These are phyloP conservation scores for Solanum arcanum DNA, from an alignment of 257 asterid genomes.

Conservation along the genomic window DNA sequence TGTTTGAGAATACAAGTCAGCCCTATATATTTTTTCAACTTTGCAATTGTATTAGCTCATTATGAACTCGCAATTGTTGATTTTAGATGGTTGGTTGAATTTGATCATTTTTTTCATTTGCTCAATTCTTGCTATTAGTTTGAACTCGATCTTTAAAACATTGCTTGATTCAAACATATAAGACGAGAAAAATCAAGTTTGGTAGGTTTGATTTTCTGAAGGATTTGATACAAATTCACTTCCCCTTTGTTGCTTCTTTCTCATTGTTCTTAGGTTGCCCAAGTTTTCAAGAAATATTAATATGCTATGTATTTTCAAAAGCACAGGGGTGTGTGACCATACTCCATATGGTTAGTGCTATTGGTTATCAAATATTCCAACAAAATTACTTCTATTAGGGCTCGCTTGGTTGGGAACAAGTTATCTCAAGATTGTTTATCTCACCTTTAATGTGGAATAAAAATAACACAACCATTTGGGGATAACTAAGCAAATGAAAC, in stretches of 20 bases:
- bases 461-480: no score
- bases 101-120: background rate
- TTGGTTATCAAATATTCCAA: no score
- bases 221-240: background rate
- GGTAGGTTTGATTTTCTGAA: background rate
- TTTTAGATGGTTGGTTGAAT: background rate
- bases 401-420: no score
- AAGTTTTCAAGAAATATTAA: no score
- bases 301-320: no score
- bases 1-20: background rate
- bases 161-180: background rate
- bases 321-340: no score
- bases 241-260: background rate
- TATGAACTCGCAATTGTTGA: background rate
- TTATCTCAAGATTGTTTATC: no score
- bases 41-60: background rate
- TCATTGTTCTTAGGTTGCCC: no score
- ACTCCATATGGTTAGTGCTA: no score
- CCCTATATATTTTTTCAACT: background rate
- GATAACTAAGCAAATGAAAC: no score
- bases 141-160: background rate
- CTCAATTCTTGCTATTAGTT: background rate
- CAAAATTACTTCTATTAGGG: no score
- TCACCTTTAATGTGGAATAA: no score
- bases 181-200: background rate